Evolutionary conservation across 306 rosid genomes (phyloP), one percentile per base, ranked within the genome.

Genomic region (Boehmeria nivea): DNA sequence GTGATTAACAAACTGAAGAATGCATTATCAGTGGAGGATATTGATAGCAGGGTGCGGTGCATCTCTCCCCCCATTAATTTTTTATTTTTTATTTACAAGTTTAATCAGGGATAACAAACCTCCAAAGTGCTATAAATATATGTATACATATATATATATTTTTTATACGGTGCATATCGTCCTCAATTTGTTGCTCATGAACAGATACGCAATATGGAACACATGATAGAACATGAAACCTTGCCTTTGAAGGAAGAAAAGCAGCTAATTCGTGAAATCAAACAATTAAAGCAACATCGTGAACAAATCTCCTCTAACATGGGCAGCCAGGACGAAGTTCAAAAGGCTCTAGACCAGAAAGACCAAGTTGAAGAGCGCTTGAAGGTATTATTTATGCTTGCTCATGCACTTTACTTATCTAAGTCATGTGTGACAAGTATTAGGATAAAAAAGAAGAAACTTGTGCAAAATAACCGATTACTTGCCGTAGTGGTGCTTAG

Each of bases 201-300:
- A 56, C 72, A 88, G 96, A 79, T 88, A 71, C 75, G 77, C 63
- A 76, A 74, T 71, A 75, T 84, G 78, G 89, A 88, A 68, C 80
- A 84, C 70, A 72, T 39, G 73, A 80, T 88, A 38, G 74, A 80
- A 60, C 96, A 88, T 70, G 96, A 82, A 71, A 88, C 96, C 25
- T 57, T 85, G 64, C 86, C 83, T 69, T 53, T 88, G 59, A 82
- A 76, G 55, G 88, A 88, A 68, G 96, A 88, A 78, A 88, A 84
- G 54, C 86, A 78, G 50, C 69, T 73, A 64, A 66, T 88, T 62
- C 90, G 81, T 52, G 90, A 84, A 69, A 88, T 88, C 59, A 78
- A 85, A 71, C 88, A 76, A 68, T 61, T 76, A 78, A 84, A 80
- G 76, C 96, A 84, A 65, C 76, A 24, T 14, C 88, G 90, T 9